phyloP scores from a whole-genome alignment of 768 basidiomycete genomes.

The Guyanaporus albipodus region DNA sequence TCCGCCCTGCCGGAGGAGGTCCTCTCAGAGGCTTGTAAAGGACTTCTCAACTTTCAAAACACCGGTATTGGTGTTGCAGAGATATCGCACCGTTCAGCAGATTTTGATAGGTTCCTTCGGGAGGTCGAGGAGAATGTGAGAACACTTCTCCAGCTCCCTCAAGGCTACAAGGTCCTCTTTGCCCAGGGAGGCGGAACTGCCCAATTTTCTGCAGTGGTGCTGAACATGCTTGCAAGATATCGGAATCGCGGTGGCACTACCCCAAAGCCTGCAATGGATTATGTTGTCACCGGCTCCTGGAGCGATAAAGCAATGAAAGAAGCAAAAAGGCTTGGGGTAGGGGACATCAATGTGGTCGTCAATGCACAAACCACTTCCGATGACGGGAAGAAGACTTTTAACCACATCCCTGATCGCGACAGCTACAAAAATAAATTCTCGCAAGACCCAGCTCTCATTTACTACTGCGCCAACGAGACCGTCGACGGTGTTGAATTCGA shows the following conservation, averaged over 20 bases:
- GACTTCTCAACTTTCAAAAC: constrained; percentile 83
- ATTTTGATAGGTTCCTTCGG: constrained; percentile 71
- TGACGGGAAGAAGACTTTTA: constrained; percentile 63
- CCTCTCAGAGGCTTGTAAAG: constrained; percentile 75
- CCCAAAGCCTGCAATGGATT: constrained; percentile 70
- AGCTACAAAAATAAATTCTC: constrained; percentile 68
- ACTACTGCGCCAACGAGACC: constrained; percentile 99
- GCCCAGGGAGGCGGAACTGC: constrained; percentile 91
- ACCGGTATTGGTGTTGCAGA: constrained; percentile 97
- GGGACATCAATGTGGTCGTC: constrained; percentile 62
- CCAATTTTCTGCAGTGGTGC: constrained; percentile 88
- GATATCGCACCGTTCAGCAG: constrained; percentile 91
- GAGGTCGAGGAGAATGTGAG: constrained; percentile 65
- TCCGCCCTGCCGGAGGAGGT: constrained; percentile 88
- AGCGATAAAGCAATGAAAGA: constrained; percentile 83
- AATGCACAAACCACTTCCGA: constrained; percentile 61
- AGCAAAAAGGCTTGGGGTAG: constrained; percentile 62
- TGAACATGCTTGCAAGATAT: constrained; percentile 88
- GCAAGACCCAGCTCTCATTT: constrained; percentile 79
- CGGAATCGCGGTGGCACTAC: constrained; percentile 60
- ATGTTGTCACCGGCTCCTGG: constrained; percentile 92
- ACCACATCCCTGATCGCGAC: constrained; percentile 71
- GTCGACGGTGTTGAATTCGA: constrained; percentile 92
- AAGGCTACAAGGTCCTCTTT: constrained; percentile 84
- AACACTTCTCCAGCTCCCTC: constrained; percentile 73